Evolutionary conservation across 2,329 filamentous ascomycete genomes (phyloP).

Genomic region (Aspergillus persii): DNA sequence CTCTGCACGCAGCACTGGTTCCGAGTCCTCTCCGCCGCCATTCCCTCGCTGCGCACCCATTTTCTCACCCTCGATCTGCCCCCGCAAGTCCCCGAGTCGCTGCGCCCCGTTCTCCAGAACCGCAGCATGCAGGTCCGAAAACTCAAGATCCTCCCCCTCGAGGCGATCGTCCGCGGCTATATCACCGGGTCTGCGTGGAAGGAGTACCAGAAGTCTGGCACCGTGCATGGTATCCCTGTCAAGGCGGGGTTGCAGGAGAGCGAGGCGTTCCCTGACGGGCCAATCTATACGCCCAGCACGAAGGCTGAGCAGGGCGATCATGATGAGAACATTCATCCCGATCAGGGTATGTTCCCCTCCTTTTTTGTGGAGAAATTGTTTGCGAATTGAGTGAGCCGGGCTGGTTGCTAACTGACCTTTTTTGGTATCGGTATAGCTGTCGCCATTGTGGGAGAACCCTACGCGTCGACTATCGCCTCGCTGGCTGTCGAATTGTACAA

Average conservation of each 20-base stretch:
- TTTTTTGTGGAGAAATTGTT: neutral
- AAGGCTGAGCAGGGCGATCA: slow-evolving; percentile 78
- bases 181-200: slow-evolving; percentile 82
- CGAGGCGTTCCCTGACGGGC: slow-evolving; percentile 62
- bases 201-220: slow-evolving; percentile 71
- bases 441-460: slow-evolving; percentile 62
- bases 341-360: slow-evolving; percentile 49
- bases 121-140: slow-evolving; percentile 76
- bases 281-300: slow-evolving; percentile 78
- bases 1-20: slow-evolving; percentile 70
- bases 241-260: slow-evolving; percentile 68
- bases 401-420: neutral
- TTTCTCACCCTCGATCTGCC: slow-evolving; percentile 61
- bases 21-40: slow-evolving; percentile 53
- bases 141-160: slow-evolving; percentile 72
- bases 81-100: slow-evolving; percentile 43
- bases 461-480: slow-evolving; percentile 64
- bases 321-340: slow-evolving; percentile 81
- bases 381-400: neutral
- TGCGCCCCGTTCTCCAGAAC: slow-evolving; percentile 56
- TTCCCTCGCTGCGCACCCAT: slow-evolving; percentile 62
- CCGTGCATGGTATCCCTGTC: slow-evolving; percentile 74
- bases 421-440: slow-evolving; percentile 38
- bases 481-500: slow-evolving; percentile 65
- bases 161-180: slow-evolving; percentile 86